phyloP scores from a whole-genome alignment of 345 rosid genomes.

The Eucalyptus tenuipes region DNA sequence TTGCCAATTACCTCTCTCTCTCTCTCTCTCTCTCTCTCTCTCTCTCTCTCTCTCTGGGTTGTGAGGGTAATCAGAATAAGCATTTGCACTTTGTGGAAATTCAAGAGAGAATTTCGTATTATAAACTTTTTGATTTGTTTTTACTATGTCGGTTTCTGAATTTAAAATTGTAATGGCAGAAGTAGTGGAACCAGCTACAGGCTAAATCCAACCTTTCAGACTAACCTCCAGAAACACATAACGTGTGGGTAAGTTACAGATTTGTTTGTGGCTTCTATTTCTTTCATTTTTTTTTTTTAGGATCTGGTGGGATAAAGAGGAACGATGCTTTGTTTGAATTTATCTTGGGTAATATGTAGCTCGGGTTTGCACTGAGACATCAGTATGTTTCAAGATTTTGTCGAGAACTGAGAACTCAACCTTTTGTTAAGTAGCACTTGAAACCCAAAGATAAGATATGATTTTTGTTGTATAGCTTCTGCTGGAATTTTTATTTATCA shows the following conservation, averaged over 20 bases:
- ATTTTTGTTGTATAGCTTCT: background rate
- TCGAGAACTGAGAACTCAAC: background rate
- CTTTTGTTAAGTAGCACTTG: background rate
- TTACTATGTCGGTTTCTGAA: background rate
- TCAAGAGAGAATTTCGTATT: background rate
- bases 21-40: background rate
- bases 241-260: slow-evolving; percentile 43
- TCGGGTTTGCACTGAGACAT: background rate
- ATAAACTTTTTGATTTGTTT: background rate
- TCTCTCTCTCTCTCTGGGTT: background rate
- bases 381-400: background rate
- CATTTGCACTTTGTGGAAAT: background rate
- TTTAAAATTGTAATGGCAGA: slow-evolving; percentile 21
- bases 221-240: slow-evolving; percentile 63
- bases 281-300: background rate
- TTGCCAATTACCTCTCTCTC: background rate
- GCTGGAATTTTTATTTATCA: background rate
- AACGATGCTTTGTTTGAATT: background rate
- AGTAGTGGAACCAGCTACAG: slow-evolving; percentile 50
- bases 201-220: slow-evolving; percentile 70
- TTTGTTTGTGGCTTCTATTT: background rate
- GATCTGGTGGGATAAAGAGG: background rate
- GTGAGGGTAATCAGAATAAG: background rate
- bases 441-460: background rate
- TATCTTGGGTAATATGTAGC: background rate